phyloP scores from a whole-genome alignment of 441 rosid species.

The Syzygium malaccense region DNA sequence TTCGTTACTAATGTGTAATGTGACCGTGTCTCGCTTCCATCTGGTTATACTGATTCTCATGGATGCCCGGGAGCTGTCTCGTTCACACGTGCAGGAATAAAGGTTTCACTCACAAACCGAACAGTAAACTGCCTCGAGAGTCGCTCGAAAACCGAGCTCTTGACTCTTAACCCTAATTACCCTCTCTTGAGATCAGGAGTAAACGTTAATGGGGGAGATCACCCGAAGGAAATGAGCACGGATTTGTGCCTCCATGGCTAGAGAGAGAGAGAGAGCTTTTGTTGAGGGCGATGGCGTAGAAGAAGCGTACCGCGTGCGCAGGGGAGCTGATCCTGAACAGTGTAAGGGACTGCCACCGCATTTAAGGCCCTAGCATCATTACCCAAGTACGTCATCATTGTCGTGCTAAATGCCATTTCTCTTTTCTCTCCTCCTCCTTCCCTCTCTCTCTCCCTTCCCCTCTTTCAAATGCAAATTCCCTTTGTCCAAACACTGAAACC shows the following conservation, averaged over 20 bases:
- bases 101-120: background rate
- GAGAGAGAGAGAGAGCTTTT: constrained; percentile 1
- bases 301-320: background rate
- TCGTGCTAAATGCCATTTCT: constrained; percentile 20
- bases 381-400: constrained; percentile 72
- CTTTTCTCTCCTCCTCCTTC: background rate
- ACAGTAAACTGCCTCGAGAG: background rate
- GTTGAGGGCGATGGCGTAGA: background rate
- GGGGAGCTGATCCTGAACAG: background rate
- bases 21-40: background rate
- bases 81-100: background rate
- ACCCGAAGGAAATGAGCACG: background rate
- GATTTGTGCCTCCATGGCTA: background rate
- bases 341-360: constrained; percentile 13
- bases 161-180: background rate
- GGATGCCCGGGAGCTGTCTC: background rate
- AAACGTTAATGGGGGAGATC: background rate
- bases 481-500: background rate
- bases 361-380: constrained; percentile 50
- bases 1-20: background rate
- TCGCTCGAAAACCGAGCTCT: background rate
- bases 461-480: background rate
- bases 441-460: background rate
- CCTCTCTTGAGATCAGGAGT: background rate
- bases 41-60: background rate